Percentiles rank a stretch among this genome's conserved stretches.
Evolutionary conservation across 768 basidiomycete species (phyloP).

Genomic region (Neoboletus subvelutipes): DNA sequence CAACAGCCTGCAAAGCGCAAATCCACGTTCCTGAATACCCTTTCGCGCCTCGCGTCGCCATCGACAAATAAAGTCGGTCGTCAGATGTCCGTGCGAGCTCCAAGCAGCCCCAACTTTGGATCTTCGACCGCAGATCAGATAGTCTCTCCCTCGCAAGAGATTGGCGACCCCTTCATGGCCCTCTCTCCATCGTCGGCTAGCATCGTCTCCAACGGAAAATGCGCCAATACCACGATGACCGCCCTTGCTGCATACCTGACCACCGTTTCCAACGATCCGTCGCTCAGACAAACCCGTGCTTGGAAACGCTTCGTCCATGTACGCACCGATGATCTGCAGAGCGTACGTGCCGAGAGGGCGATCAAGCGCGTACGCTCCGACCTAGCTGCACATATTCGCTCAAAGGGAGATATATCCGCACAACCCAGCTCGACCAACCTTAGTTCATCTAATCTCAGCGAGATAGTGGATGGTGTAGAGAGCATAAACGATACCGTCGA

Average conservation of each 20-base stretch:
- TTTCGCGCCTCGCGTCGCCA: constrained; percentile 80
- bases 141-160: constrained; percentile 53
- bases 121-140: constrained; percentile 37
- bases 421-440: constrained; percentile 22
- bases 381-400: constrained; percentile 66
- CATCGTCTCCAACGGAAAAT: constrained; percentile 19
- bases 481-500: constrained; percentile 30
- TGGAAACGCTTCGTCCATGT: constrained; percentile 90
- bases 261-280: constrained; percentile 64
- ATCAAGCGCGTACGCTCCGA: constrained; percentile 88
- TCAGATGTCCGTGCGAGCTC: constrained; percentile 37
- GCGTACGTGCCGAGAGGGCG: constrained; percentile 80
- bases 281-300: constrained; percentile 59
- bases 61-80: constrained; percentile 52
- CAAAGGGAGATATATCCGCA: constrained; percentile 31
- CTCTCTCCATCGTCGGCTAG: constrained; percentile 34
- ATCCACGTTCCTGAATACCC: constrained; percentile 82
- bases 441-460: constrained; percentile 34
- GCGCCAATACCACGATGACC: constrained; percentile 54
- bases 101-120: constrained; percentile 33
- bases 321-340: constrained; percentile 85
- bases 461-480: constrained; percentile 32
- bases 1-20: constrained; percentile 63
- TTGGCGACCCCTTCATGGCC: constrained; percentile 59
- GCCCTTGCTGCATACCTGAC: constrained; percentile 80